Percentiles rank a stretch among this genome's conserved stretches.
Conservation (phyloP, 2,329 filamentous ascomycete species). For the Monosporascus cannonballus region DNA sequence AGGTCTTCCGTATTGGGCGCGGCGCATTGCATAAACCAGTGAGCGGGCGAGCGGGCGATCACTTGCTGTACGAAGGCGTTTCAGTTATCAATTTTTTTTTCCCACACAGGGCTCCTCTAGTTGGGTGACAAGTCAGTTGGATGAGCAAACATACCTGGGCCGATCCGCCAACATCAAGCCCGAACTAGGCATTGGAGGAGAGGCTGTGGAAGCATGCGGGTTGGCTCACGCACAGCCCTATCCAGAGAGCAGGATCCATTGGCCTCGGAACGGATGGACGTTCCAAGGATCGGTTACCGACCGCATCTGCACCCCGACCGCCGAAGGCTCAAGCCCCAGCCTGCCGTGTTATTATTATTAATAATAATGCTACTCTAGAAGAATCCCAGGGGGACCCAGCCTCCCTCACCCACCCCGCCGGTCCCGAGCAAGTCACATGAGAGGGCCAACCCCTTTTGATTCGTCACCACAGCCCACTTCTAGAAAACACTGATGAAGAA, state of each 20-base stretch:
- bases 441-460: neutral
- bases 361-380: neutral
- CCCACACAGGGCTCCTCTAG: no score
- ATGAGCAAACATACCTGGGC: neutral
- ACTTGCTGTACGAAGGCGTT: no score
- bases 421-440: neutral
- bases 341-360: neutral
- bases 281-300: neutral
- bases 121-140: neutral
- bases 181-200: neutral
- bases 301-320: neutral
- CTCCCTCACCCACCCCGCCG: neutral
- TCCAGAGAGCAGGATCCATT: neutral
- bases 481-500: neutral
- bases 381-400: neutral
- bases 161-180: neutral
- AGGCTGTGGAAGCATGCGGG: neutral
- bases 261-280: neutral
- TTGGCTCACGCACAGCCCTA: neutral
- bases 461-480: neutral
- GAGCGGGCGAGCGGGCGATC: no score
- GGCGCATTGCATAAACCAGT: no score
- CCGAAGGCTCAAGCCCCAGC: neutral
- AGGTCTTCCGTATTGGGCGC: no score
- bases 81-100: no score